A percentile compares a stretch with the other conserved stretches of the same genome.
phyloP scores from a whole-genome alignment of 352 stramenopile genomes.

The Phytopythium kandeliae region DNA sequence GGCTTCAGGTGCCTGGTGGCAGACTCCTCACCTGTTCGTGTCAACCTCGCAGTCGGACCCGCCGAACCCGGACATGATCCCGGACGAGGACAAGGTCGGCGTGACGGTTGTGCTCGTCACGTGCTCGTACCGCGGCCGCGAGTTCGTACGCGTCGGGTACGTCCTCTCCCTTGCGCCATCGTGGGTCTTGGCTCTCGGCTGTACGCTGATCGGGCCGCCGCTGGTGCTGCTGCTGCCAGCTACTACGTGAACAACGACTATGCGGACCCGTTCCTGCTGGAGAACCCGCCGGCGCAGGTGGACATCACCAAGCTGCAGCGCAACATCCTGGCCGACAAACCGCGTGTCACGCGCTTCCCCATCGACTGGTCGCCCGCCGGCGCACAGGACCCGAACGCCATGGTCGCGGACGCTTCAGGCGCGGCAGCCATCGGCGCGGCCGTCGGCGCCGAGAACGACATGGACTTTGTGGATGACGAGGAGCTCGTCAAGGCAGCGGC shows the following conservation, averaged over 20 bases:
- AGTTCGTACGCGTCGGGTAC: slow-evolving; percentile 93
- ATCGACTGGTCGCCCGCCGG: slow-evolving; percentile 93
- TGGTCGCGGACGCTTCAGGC: slow-evolving; percentile 33
- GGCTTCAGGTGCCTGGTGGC: not conserved
- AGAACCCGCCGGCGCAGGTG: slow-evolving; percentile 73
- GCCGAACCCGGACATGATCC: slow-evolving; percentile 90
- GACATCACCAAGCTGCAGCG: slow-evolving; percentile 93
- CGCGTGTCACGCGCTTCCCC: slow-evolving; percentile 91
- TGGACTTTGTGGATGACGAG: slow-evolving; percentile 81
- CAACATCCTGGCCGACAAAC: slow-evolving; percentile 97
- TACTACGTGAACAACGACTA: slow-evolving; percentile 99
- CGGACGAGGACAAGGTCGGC: slow-evolving; percentile 95
- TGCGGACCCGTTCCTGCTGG: slow-evolving; percentile 80
- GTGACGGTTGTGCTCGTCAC: slow-evolving; percentile 98
- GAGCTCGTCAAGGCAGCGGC: slow-evolving; percentile 83
- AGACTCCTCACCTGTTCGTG: no score
- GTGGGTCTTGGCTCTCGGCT: no score
- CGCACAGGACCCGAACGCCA: slow-evolving; percentile 35
- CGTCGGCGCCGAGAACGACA: slow-evolving; percentile 34
- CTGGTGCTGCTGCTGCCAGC: no score
- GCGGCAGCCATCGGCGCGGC: slow-evolving; percentile 15
- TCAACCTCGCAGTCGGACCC: slow-evolving; percentile 78
- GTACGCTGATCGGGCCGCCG: no score
- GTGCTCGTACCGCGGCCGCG: slow-evolving; percentile 95
- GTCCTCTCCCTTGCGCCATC: slow-evolving; percentile 23